Evolutionary conservation across 1,284 basidiomycete genomes (phyloP).

Genomic region (Xerocomus nothofagi): DNA sequence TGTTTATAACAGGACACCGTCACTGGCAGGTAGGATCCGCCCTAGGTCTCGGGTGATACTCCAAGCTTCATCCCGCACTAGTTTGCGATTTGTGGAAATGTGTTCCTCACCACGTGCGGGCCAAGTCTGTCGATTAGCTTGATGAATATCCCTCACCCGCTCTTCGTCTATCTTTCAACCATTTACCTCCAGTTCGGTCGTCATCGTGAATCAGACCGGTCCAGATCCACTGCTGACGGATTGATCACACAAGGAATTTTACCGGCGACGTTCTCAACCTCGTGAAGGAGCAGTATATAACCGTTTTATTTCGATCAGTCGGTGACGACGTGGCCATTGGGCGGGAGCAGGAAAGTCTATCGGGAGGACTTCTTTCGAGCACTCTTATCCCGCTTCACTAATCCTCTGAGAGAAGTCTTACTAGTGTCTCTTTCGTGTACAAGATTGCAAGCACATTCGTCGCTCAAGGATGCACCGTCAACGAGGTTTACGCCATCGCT

Average conservation of each 20-base stretch:
- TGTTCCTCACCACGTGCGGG: slow-evolving; percentile 84
- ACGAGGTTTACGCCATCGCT: slow-evolving; percentile 71
- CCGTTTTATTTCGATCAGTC: slow-evolving; percentile 67
- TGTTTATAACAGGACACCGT: slow-evolving; percentile 56
- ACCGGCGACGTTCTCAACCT: slow-evolving; percentile 91
- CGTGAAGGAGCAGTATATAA: slow-evolving; percentile 83
- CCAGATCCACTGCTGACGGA: slow-evolving; percentile 7
- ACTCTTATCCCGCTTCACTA: neutral
- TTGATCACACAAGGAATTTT: slow-evolving; percentile 58
- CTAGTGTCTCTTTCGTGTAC: slow-evolving; percentile 89
- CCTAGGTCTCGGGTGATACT: neutral
- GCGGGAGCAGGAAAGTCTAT: slow-evolving; percentile 73
- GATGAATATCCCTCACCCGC: slow-evolving; percentile 47
- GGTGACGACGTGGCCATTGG: slow-evolving; percentile 93
- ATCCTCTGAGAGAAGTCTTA: slow-evolving; percentile 64
- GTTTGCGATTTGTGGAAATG: slow-evolving; percentile 85
- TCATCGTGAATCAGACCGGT: slow-evolving; percentile 75
- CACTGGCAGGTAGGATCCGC: slow-evolving; percentile 62
- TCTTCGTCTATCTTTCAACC: slow-evolving; percentile 2
- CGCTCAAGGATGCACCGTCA: slow-evolving; percentile 66
- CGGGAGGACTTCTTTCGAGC: slow-evolving; percentile 50
- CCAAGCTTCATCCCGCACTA: slow-evolving; percentile 22
- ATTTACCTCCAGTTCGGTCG: slow-evolving; percentile 57
- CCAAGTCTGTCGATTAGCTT: slow-evolving; percentile 81
- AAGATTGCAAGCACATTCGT: slow-evolving; percentile 89